Base-by-base conservation (phyloP, 805 yeast species). In the Metschnikowia peoriensis region DNA sequence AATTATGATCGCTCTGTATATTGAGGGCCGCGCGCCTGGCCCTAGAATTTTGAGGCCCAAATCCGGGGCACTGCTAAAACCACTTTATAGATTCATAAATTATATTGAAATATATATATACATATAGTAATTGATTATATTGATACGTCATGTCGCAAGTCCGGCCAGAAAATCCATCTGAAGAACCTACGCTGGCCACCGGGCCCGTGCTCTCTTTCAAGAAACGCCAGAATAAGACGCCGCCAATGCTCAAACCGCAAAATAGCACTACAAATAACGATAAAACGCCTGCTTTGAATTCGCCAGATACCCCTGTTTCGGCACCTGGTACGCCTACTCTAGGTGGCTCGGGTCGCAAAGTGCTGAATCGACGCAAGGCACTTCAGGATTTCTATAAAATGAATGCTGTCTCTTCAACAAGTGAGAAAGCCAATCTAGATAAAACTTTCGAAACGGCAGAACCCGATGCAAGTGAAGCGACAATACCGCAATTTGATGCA, bases 321-420 rank as follows among this genome's bases (percentile, higher is more conserved):
- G 42, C 32, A 4, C 47, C 52, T 2, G 52, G 47, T n/a, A 48
- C 55, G 6, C 53, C 55, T 3, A 28, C 29, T 6, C 27, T 38
- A 22, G 22, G 22, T n/a, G 46, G 50, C 2, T 49, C 56, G n/a
- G 47, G 62, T 4, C 54, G 76, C n/a, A 72, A 67, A 46, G 67
- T 73, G 1, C 73, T 67, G 72, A 62, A 71, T 1, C 59, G 78
- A 49, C 63, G 79, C 27, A 70, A 68, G 56, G 77, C 77, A 12
- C 63, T 75, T 4, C 77, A 75, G 54, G 76, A 72, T 39, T 75
- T 72, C 57, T 75, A 75, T 53, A 68, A 70, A 44, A 52, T 75
- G 17, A 67, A 66, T 17, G 27, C 38, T 7, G 43, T 49, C 10
- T 12, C 17, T 16, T 29, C 17, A 10, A 22, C 2, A 22, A 15